These are phyloP conservation scores for Amanita fuliginea DNA, from an alignment of 768 basidiomycete species.

Conservation along the genomic window DNA sequence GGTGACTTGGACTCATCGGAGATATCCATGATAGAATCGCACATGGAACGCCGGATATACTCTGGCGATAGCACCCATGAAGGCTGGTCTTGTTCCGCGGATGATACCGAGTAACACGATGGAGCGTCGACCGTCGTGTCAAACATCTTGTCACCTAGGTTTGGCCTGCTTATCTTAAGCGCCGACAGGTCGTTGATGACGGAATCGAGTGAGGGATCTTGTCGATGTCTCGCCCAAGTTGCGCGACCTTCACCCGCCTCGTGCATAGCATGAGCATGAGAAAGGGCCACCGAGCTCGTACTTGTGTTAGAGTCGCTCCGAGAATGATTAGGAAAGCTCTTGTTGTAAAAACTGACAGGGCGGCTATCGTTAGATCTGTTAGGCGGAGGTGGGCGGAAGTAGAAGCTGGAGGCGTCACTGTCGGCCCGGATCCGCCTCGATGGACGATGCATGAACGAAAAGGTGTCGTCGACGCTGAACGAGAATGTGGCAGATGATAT, in stretches of 20 bases:
- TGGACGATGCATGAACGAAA: conserved; percentile 41
- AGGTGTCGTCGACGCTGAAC: conserved; percentile 62
- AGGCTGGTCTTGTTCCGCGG: conserved; percentile 26
- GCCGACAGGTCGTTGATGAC: conserved; percentile 52
- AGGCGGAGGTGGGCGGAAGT: conserved; percentile 38
- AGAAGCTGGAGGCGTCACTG: conserved; percentile 72
- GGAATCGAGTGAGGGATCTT: conserved; percentile 54
- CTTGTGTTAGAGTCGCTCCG: conserved; percentile 52
- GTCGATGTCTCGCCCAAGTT: conserved; percentile 48
- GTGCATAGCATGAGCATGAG: too few relatives aligned
- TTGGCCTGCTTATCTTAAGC: conserved; percentile 53
- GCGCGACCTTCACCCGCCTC: conserved; percentile 32
- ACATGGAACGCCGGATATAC: conserved; percentile 27
- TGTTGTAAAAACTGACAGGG: conserved; percentile 62
- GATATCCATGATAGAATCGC: conserved; percentile 59
- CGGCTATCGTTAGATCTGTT: conserved; percentile 30
- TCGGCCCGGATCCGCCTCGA: conserved; percentile 46
- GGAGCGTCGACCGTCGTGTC: conserved; percentile 45
- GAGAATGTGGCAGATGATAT: conserved; percentile 39
- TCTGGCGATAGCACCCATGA: conserved; percentile 2
- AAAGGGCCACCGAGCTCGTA: conserved; percentile 13
- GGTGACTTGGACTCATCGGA: conserved; percentile 23
- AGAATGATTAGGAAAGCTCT: conserved; percentile 35
- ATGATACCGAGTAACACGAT: conserved; percentile 55
- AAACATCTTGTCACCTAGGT: conserved; percentile 84